A percentile compares a stretch with the other conserved stretches of the same genome.
phyloP scores from a whole-genome alignment of 192 early-diverging fungal species.

The Polychytrium aggregatum region DNA sequence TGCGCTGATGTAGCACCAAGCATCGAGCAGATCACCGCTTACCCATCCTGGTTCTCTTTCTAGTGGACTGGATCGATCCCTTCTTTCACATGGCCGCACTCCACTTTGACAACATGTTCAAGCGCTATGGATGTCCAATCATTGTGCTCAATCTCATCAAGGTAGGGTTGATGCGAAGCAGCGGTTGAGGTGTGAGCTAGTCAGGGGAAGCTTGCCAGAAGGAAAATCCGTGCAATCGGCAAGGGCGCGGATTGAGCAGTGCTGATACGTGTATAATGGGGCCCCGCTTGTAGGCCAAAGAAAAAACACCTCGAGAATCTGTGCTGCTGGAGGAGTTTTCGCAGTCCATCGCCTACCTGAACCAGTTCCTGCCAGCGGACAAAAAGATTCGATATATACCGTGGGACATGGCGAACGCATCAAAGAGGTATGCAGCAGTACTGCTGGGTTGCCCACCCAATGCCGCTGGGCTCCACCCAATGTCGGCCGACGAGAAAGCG shows the following conservation, averaged over 20 bases:
- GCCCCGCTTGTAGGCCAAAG: conserved; percentile 68
- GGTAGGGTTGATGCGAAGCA: conserved; percentile 12
- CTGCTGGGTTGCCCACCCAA: too few relatives aligned
- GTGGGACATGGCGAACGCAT: conserved; percentile 97
- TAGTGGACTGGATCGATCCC: conserved; percentile 80
- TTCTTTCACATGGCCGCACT: conserved; percentile 84
- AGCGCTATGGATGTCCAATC: conserved; percentile 80
- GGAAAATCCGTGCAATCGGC: too few relatives aligned
- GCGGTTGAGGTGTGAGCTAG: background rate
- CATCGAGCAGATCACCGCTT: background rate
- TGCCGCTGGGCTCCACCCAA: too few relatives aligned
- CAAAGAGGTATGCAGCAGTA: conserved; percentile 59
- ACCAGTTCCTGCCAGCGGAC: conserved; percentile 74
- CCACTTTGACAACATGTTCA: conserved; percentile 88
- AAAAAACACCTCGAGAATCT: conserved; percentile 80
- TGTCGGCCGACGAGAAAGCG: too few relatives aligned
- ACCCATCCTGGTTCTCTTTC: background rate
- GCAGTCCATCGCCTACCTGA: conserved; percentile 71
- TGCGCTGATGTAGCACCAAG: too few relatives aligned
- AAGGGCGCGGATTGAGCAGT: too few relatives aligned
- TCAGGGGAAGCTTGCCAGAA: background rate
- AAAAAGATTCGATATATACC: conserved; percentile 79
- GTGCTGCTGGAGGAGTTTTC: conserved; percentile 76
- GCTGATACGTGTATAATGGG: too few relatives aligned
- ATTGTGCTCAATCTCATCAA: conserved; percentile 96